Conservation (phyloP, 345 rosid genomes). For the Durio zibethinus region DNA sequence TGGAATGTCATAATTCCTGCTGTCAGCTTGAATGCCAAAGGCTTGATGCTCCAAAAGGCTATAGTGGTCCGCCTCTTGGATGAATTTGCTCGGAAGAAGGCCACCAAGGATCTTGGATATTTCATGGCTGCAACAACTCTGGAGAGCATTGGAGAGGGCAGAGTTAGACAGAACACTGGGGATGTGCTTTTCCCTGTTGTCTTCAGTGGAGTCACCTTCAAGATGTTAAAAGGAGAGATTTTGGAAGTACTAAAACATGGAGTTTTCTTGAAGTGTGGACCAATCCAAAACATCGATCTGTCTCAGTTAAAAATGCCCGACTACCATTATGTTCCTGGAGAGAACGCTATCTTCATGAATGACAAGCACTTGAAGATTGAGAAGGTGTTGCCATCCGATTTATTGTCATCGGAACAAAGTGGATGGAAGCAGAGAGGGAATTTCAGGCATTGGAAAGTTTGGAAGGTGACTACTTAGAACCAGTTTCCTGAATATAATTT, state of each 20-base stretch:
- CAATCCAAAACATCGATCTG: slow-evolving; percentile 48
- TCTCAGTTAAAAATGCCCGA: slow-evolving; percentile 56
- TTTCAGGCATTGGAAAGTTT: slow-evolving; percentile 67
- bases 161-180: slow-evolving; percentile 56
- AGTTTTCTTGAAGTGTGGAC: slow-evolving; percentile 72
- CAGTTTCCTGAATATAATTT: slow-evolving; percentile 26
- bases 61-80: slow-evolving; percentile 51
- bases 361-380: slow-evolving; percentile 56
- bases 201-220: slow-evolving; percentile 68
- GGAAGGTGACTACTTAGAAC: slow-evolving; percentile 49
- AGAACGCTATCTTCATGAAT: slow-evolving; percentile 56
- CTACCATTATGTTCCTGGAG: slow-evolving; percentile 57
- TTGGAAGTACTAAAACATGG: slow-evolving; percentile 71
- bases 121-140: slow-evolving; percentile 47
- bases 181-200: slow-evolving; percentile 72
- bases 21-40: slow-evolving; percentile 53
- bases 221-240: slow-evolving; percentile 71
- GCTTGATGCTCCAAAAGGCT: slow-evolving; percentile 60
- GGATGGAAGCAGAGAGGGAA: slow-evolving; percentile 75
- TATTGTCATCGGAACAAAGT: slow-evolving; percentile 64
- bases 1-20: slow-evolving; percentile 81
- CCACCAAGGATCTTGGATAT: slow-evolving; percentile 70
- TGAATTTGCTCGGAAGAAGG: slow-evolving; percentile 53
- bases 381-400: slow-evolving; percentile 46
- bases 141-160: slow-evolving; percentile 66